Conservation (phyloP, 2,329 filamentous ascomycete genomes). For the Aspergillus awamori region DNA sequence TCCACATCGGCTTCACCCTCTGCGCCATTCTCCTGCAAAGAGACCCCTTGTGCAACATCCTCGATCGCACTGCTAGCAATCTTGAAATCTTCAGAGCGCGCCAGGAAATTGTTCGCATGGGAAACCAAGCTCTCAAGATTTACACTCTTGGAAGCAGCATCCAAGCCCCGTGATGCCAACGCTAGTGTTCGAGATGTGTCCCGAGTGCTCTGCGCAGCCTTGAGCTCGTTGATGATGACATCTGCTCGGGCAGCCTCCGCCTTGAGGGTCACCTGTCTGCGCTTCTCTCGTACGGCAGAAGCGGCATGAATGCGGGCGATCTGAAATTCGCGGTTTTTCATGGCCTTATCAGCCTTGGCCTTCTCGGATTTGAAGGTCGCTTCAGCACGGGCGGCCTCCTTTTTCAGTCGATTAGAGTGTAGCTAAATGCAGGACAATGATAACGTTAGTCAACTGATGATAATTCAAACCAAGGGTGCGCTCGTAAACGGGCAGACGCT, state of each 20-base stretch:
- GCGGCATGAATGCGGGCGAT: conserved; percentile 53
- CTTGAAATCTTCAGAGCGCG: conserved; percentile 47
- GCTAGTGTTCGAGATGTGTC: conserved; percentile 50
- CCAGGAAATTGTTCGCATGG: conserved; percentile 48
- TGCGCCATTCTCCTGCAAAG: conserved; percentile 49
- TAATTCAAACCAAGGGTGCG: neutral
- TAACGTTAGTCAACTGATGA: neutral
- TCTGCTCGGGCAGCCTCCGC: conserved; percentile 52
- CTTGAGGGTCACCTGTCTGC: conserved; percentile 49
- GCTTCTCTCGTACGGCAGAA: conserved; percentile 51
- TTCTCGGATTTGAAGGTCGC: conserved; percentile 52
- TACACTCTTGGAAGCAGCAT: conserved; percentile 49
- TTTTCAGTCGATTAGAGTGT: conserved; percentile 52
- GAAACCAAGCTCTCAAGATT: conserved; percentile 49
- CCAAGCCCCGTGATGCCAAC: conserved; percentile 48
- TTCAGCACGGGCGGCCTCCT: conserved; percentile 51
- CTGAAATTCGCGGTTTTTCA: conserved; percentile 53
- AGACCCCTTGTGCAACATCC: conserved; percentile 45
- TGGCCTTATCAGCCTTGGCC: conserved; percentile 51
- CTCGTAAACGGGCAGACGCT: neutral
- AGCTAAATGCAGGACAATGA: conserved; percentile 33
- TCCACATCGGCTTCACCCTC: conserved; percentile 48
- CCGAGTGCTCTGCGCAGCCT: conserved; percentile 51
- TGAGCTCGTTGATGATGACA: conserved; percentile 53
- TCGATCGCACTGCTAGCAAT: conserved; percentile 47